phyloP scores from a whole-genome alignment of 1,139 yeast species.

The Nakaseomyces sp. region DNA sequence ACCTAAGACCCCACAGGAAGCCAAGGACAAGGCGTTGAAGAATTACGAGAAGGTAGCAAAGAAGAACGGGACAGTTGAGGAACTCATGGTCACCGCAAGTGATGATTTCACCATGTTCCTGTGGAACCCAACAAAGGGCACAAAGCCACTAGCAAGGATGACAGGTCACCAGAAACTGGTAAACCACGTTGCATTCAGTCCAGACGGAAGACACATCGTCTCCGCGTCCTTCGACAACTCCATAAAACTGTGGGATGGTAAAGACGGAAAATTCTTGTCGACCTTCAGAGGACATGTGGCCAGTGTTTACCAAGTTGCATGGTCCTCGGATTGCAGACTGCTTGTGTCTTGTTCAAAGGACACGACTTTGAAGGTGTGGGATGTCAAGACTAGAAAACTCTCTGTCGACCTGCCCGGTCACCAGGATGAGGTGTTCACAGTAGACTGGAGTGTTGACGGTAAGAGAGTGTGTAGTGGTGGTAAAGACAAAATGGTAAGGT shows the following conservation, averaged over 20 bases:
- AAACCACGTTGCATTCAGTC: conserved; percentile 91
- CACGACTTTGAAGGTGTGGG: conserved; percentile 97
- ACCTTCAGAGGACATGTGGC: conserved; percentile 97
- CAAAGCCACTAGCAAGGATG: conserved; percentile 84
- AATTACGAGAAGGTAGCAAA: conserved; percentile 75
- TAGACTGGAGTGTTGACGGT: conserved; percentile 98
- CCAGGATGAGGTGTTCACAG: conserved; percentile 90
- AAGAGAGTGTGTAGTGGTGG: conserved; percentile 92
- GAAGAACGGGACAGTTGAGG: conserved; percentile 58
- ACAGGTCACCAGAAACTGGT: conserved; percentile 97
- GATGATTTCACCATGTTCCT: conserved; percentile 97
- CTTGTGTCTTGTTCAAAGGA: conserved; percentile 92
- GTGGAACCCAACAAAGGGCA: conserved; percentile 82
- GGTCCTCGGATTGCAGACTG: conserved; percentile 93
- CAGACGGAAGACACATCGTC: conserved; percentile 86
- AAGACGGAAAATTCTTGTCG: conserved; percentile 80
- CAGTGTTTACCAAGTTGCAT: conserved; percentile 95
- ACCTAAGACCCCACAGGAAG: conserved; percentile 46
- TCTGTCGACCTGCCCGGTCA: conserved; percentile 93
- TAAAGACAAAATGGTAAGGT: conserved; percentile 83
- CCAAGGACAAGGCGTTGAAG: conserved; percentile 49
- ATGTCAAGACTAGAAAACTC: conserved; percentile 73
- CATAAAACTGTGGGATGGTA: conserved; percentile 91
- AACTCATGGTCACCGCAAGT: conserved; percentile 86
- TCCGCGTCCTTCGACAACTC: conserved; percentile 95